Base-by-base conservation (phyloP, 768 basidiomycete genomes). In the Hericium alpestre region DNA sequence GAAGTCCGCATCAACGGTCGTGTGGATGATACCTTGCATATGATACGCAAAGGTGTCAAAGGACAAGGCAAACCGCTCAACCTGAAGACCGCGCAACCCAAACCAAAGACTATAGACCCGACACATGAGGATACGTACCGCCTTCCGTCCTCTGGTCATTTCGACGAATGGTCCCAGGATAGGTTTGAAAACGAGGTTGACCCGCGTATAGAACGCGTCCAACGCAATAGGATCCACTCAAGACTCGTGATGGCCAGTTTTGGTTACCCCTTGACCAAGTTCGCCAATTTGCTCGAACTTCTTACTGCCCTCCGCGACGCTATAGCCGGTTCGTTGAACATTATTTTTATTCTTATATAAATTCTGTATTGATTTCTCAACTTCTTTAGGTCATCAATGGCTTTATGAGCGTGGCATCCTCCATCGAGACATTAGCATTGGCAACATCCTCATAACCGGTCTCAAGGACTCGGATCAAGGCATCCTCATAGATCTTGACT, bases 361-460 rank as follows among this genome's bases (percentile, higher is more conserved):
- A 16, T 7, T 43, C 38, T 16, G 22, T 9, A 23, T n/a, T 23
- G 11, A 22, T 4, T 40, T 18, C 10, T 38, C 15, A 37, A 25
- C 16, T n/a, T 6, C 16, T 7, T 16, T 8, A 58, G 57, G 52
- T 22, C 57, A 58, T 32, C n/a, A 54, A 20, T 22, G 8, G 1
- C 23, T 53, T 13, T 49, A 54, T 37, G 2, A 50, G 1, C 10
- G 11, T 7, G 57, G 53, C 3, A 15, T 58, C 12, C 53, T 58
- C 18, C 57, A 58, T 58, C 11, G 57, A 5, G 57, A 58, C 38
- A 40, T 58, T 6, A 57, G 56, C 22, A 5, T 25, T 5, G 52
- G 43, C 10, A 57, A 57, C 22, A 53, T 57, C 2, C 10, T 53
- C 15, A 43, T 57, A 6, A 41, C 43, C 23, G 11, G 23, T 23